A percentile compares a stretch with the other conserved stretches of the same genome.
Conservation (phyloP, 768 basidiomycete genomes). For the Exsudoporus frostii region DNA sequence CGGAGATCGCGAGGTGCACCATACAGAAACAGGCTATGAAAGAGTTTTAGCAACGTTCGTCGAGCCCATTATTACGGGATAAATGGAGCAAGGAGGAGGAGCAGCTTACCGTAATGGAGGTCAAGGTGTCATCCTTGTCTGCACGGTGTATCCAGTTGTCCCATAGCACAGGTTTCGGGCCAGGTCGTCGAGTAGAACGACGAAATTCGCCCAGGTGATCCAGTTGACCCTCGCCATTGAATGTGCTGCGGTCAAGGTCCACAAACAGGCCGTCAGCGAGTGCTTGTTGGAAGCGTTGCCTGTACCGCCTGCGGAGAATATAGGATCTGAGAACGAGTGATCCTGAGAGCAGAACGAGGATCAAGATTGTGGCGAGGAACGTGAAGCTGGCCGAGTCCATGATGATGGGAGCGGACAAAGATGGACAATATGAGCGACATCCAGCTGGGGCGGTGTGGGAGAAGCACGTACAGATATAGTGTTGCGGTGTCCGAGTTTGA, state of each 20-base stretch:
- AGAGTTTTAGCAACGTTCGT: background rate
- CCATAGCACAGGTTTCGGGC: conserved; percentile 15
- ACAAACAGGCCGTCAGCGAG: conserved; percentile 43
- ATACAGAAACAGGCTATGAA: conserved; percentile 19
- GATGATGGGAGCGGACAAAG: background rate
- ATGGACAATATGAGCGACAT: background rate
- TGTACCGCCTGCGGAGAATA: conserved; percentile 56
- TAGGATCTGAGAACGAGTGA: conserved; percentile 64
- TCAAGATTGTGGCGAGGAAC: conserved; percentile 67
- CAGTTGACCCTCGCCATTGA: background rate
- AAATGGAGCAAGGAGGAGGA: background rate
- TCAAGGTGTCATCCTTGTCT: conserved; percentile 2
- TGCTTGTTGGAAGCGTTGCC: conserved; percentile 50
- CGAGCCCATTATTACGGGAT: background rate
- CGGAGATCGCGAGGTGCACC: background rate
- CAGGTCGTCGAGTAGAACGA: conserved; percentile 5
- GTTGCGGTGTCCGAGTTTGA: conserved; percentile 18
- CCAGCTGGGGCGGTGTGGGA: conserved; percentile 12
- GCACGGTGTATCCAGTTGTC: conserved; percentile 13
- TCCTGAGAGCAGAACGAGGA: conserved; percentile 62
- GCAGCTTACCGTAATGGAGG: conserved; percentile 13
- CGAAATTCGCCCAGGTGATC: background rate
- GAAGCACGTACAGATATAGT: conserved; percentile 28
- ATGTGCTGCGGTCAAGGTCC: conserved; percentile 27
- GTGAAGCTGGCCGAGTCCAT: conserved; percentile 49